Conservation (phyloP, 1,139 yeast species). For the Pichia sp. region DNA sequence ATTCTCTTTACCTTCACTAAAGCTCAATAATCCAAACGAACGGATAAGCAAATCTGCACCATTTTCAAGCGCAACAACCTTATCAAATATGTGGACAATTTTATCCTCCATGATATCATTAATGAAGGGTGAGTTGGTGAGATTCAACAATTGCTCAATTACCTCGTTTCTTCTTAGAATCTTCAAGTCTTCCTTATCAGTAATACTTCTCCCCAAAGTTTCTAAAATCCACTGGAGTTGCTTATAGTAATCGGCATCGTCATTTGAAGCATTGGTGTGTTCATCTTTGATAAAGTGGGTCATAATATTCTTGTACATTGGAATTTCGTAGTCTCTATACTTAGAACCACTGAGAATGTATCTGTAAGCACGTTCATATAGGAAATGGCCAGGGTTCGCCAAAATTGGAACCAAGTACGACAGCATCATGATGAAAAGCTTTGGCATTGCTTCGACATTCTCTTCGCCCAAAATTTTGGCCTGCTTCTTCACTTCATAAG, state of each 20-base stretch:
- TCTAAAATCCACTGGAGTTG: slow-evolving; percentile 65
- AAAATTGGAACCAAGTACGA: slow-evolving; percentile 52
- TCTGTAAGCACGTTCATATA: slow-evolving; percentile 63
- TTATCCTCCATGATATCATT: slow-evolving; percentile 34
- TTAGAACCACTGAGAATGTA: slow-evolving; percentile 54
- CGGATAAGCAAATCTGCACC: slow-evolving; percentile 60
- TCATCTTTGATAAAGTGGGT: slow-evolving; percentile 24
- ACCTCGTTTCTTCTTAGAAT: slow-evolving; percentile 46
- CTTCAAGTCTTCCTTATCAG: slow-evolving; percentile 42
- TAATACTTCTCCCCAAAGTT: slow-evolving; percentile 39
- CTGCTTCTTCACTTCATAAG: slow-evolving; percentile 29
- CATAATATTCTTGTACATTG: slow-evolving; percentile 47
- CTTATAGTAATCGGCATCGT: slow-evolving; percentile 45
- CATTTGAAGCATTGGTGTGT: slow-evolving; percentile 15
- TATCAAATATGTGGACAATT: slow-evolving; percentile 39
- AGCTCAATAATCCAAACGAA: slow-evolving; percentile 51
- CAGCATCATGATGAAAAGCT: slow-evolving; percentile 39
- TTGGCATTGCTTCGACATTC: slow-evolving; percentile 25
- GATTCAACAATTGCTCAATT: slow-evolving; percentile 60
- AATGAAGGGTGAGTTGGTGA: slow-evolving; percentile 44
- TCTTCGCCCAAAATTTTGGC: no score
- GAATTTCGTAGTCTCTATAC: slow-evolving; percentile 52
- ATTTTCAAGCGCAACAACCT: slow-evolving; percentile 46
- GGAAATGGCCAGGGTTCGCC: slow-evolving; percentile 59
- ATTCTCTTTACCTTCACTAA: slow-evolving; percentile 37